Conservation (phyloP, 106 monocot species). For the Amphibolis antarctica region DNA sequence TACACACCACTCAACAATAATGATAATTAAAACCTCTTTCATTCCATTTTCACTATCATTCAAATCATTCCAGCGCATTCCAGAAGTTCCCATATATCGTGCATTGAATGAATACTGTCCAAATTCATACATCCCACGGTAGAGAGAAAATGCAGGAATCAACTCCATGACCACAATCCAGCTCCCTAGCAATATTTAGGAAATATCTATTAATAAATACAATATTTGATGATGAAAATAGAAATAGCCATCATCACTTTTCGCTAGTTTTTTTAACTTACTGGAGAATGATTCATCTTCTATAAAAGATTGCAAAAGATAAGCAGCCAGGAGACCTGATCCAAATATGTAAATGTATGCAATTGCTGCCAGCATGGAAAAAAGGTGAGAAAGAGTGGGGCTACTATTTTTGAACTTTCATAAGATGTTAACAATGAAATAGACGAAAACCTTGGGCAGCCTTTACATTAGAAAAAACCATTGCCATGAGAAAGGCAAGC, state of each 20-base stretch:
- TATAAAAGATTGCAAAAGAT: constrained; percentile 22
- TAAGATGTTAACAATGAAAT: neutral
- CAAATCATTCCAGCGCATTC: constrained; percentile 60
- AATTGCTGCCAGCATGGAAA: constrained; percentile 19
- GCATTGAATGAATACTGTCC: constrained; percentile 44
- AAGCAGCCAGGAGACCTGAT: constrained; percentile 30
- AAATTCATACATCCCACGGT: constrained; percentile 67
- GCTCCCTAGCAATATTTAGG: constrained; percentile 14
- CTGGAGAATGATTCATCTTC: constrained; percentile 32
- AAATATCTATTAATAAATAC: neutral
- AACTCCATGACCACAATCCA: constrained; percentile 60
- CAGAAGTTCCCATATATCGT: constrained; percentile 30
- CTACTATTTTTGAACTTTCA: neutral
- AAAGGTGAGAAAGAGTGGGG: neutral
- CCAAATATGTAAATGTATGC: constrained; percentile 46
- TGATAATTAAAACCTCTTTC: constrained; percentile 48
- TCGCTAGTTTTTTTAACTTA: constrained; percentile 12
- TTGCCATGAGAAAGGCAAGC: constrained; percentile 44
- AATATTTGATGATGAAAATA: neutral
- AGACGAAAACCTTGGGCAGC: constrained; percentile 39
- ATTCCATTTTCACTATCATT: constrained; percentile 52
- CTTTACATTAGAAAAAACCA: constrained; percentile 44
- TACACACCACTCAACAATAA: constrained; percentile 45
- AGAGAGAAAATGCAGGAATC: constrained; percentile 59
- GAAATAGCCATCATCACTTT: neutral